Base-by-base conservation (phyloP, 768 basidiomycete species). In the Boletus vermiculosoides region DNA sequence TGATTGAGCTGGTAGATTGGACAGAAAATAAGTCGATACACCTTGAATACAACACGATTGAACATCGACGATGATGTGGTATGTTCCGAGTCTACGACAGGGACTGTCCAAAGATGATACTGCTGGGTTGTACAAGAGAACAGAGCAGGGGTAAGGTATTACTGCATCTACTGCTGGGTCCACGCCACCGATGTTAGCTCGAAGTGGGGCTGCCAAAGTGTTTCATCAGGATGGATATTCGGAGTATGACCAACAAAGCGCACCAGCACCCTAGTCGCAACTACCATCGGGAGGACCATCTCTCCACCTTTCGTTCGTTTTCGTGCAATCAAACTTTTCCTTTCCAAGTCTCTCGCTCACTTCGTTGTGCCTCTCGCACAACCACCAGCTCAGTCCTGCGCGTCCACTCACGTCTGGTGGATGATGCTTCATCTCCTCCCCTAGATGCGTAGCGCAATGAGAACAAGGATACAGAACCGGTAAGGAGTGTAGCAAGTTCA, bases 351-450 rank as follows among this genome's bases (percentile, higher is more conserved):
- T 83, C 69, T 79, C 78, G 66, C 96, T 98, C 55, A 98, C 94
- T 67, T 89, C 88, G 66, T 98, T 98, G 70, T 98, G 96, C 64
- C 90, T 77, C 73, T 89, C 82, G 67, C 96, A 98, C 59, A 98
- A 77, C 95, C 94, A 98, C 64, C 77, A 76, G 65, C 87, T 90
- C 65, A 98, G 73, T 50, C 76, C 80, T 2, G 73, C 75, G 55
- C 90, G 77, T 45, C 85, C 82, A 59, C 83, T 86, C 20, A 96
- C 90, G 65, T 94, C 88, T 3, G 93, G 93, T 30, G 91, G 88
- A 64, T 83, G 72, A 15, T 60, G 66, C 62, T 77, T 77, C 53
- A 96, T 81, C 65, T 88, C 81, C 61, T 85, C 77, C 22, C 84
- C 89, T 52, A 98, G 85, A 73, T 98, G 90, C 20, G 77, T 75